These are phyloP conservation scores for Kalanchoe fedtschenkoi DNA, from an alignment of 164 flowering plant species.

Conservation along the genomic window DNA sequence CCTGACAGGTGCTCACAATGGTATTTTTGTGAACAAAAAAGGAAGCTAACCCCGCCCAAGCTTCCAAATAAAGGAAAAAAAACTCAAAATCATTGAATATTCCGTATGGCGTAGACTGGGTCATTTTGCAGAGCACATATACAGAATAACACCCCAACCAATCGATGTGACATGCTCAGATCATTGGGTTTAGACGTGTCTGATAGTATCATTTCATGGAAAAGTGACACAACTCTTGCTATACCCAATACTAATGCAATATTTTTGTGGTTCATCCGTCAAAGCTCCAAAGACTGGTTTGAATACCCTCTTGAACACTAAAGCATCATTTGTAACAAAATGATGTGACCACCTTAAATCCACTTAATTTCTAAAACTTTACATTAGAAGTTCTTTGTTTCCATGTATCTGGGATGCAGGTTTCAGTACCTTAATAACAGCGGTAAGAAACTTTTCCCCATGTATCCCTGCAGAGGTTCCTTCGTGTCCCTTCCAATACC, in stretches of 20 bases:
- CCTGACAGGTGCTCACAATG: too few relatives aligned
- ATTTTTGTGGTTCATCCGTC: not conserved
- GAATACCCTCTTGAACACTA: not conserved
- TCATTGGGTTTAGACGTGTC: not conserved
- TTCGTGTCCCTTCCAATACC: constrained; percentile 29
- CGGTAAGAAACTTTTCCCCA: constrained; percentile 40
- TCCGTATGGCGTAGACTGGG: too few relatives aligned
- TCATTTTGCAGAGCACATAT: too few relatives aligned
- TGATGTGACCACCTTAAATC: not conserved
- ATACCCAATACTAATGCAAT: not conserved
- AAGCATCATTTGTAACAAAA: not conserved
- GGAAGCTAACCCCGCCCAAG: too few relatives aligned
- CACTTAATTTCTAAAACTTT: not conserved
- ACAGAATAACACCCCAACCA: too few relatives aligned
- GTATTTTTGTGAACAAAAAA: too few relatives aligned
- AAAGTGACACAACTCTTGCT: not conserved
- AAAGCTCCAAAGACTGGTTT: not conserved
- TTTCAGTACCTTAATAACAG: constrained; percentile 50
- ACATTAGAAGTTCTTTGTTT: not conserved
- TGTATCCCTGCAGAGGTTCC: constrained; percentile 26
- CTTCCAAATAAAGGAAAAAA: too few relatives aligned
- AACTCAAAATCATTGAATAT: too few relatives aligned
- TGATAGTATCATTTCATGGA: not conserved
- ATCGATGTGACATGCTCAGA: not conserved
- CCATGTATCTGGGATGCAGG: not conserved